phyloP scores from a whole-genome alignment of 306 rosid genomes.

The Medicago ruthenica region DNA sequence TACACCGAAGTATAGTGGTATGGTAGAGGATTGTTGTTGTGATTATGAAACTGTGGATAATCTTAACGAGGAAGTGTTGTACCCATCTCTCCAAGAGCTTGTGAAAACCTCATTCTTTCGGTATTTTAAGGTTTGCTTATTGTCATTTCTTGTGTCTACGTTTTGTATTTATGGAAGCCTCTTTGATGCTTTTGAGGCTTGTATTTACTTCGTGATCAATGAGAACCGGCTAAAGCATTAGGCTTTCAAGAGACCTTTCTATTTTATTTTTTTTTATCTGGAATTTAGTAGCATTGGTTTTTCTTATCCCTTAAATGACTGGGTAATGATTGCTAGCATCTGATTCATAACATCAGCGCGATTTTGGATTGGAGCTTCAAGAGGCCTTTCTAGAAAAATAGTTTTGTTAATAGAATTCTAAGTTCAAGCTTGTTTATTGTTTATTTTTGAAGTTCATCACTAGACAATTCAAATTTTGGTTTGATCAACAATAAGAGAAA shows the following conservation, averaged over 20 bases:
- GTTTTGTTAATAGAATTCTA: not conserved
- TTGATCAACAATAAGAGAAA: constrained; percentile 25
- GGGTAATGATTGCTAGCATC: not conserved
- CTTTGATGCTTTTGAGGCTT: constrained; percentile 20
- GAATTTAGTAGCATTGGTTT: constrained; percentile 14
- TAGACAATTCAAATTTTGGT: constrained; percentile 22
- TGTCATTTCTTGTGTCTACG: not conserved
- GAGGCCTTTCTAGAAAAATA: constrained; percentile 21
- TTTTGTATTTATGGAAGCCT: constrained; percentile 19
- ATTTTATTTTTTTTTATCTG: not conserved
- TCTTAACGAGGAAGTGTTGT: constrained; percentile 58
- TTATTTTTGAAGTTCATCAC: no score
- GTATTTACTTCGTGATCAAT: constrained; percentile 10
- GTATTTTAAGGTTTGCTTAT: constrained; percentile 65
- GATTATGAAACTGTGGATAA: constrained; percentile 70
- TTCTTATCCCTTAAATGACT: not conserved
- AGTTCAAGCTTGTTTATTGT: constrained; percentile 14
- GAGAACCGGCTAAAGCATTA: not conserved
- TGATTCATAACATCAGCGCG: not conserved
- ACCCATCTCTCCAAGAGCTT: constrained; percentile 66
- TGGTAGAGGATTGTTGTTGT: constrained; percentile 79
- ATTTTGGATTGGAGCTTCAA: not conserved
- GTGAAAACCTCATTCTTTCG: constrained; percentile 69
- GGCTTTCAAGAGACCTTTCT: constrained; percentile 2
- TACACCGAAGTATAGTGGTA: constrained; percentile 59